Base-by-base conservation (phyloP, 2,329 filamentous ascomycete genomes). In the Ceratocystiopsis minuta region DNA sequence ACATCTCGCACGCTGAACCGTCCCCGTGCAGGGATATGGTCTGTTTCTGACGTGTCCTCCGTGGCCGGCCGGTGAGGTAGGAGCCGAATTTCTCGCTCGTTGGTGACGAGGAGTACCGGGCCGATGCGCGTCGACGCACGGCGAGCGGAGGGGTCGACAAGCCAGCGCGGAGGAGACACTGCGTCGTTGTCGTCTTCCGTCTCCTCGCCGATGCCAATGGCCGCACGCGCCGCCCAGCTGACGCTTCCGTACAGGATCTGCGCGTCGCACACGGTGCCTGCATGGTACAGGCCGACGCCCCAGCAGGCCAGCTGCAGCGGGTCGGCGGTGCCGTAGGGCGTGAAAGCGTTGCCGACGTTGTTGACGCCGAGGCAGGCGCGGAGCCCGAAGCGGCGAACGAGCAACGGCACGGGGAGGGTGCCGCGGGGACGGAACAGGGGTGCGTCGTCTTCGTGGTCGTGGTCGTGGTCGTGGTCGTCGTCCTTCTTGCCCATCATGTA, bases 291-390 rank as follows among this genome's bases (percentile, higher is more conserved):
- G 0, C 75, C 77, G 0, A 81, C 72, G 1, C 72, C 72, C 41
- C 76, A 58, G 48, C 67, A 72, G 16, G 77, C 76, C 36, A 81
- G 58, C 35, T 63, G 62, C 39, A 84, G 53, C 1, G 78, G 78
- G 57, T 83, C 79, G 34, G 69, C 75, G 16, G 63, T 72, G 0
- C 78, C 79, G 51, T 77, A 72, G 0, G 79, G 79, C 7, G 79
- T 83, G 50, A 84, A 83, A 0, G 78, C 76, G 52, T 84, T 84
- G 16, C 78, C 78, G 14, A 84, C 70, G 51, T 84, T 84, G 52
- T 83, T 83, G 34, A 80, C 65, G 2, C 74, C 70, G 6, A 83
- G 65, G 14, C 72, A 73, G 16, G 66, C 74, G 45, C 74, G 65
- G 4, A 83, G 53, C 0, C 63, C 64, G 45, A 74, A 65, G 17